Conservation (phyloP, 2,329 filamentous ascomycete genomes). For the Penicillium sp. region DNA sequence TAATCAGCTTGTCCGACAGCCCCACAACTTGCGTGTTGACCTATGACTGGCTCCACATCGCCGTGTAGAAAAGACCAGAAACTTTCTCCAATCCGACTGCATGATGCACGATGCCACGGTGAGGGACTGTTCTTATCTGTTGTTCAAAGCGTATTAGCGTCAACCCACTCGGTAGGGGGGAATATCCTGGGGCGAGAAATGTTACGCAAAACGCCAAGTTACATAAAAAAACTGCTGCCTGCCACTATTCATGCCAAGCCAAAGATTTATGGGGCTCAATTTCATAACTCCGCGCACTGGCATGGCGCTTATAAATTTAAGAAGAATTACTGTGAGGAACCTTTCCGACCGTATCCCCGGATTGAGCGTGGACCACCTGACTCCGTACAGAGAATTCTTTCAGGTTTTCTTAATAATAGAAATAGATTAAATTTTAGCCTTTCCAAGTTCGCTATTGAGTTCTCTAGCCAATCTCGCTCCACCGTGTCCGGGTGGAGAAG, state of each 20-base stretch:
- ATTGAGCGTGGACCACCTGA: neutral
- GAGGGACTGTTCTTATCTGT: neutral
- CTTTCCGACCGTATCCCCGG: neutral
- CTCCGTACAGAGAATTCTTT: neutral
- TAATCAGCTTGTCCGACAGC: neutral
- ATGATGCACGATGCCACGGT: neutral
- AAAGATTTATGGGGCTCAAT: neutral
- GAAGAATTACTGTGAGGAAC: neutral
- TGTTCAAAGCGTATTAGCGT: neutral
- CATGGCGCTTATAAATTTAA: neutral
- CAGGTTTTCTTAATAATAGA: neutral
- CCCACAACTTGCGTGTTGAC: neutral
- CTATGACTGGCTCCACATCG: neutral
- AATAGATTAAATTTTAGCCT: neutral
- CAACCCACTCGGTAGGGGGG: neutral
- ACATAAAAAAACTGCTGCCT: constrained; percentile 20
- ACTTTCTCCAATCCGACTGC: neutral
- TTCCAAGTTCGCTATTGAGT: neutral
- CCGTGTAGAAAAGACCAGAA: neutral
- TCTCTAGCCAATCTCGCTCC: neutral
- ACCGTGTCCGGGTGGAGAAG: neutral
- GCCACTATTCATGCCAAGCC: neutral
- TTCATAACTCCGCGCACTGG: neutral
- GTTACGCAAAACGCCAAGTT: constrained; percentile 1
- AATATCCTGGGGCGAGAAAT: neutral